These are phyloP conservation scores for Serendipita indica DNA, from an alignment of 768 basidiomycete species.

Conservation along the genomic window DNA sequence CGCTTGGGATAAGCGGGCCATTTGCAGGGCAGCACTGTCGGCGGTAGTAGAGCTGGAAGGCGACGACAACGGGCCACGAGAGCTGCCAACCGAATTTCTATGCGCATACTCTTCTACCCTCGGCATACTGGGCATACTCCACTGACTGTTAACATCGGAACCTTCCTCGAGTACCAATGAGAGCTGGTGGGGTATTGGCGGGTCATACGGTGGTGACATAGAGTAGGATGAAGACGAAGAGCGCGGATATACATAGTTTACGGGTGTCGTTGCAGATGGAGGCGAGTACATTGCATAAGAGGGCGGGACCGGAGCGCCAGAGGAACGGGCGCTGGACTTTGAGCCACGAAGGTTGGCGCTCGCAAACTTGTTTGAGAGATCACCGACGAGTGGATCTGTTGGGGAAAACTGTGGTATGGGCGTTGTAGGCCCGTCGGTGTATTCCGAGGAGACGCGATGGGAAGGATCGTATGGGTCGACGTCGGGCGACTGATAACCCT, in stretches of 20 bases:
- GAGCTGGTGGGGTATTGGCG: neutral
- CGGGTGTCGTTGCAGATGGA: neutral
- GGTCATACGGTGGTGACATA: neutral
- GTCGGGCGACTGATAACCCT: neutral
- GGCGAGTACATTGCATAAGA: neutral
- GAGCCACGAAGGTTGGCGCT: neutral
- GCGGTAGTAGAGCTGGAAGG: neutral
- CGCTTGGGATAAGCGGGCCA: constrained; percentile 25
- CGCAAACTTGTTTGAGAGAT: neutral
- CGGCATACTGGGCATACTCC: constrained; percentile 9
- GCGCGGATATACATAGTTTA: neutral
- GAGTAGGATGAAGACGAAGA: neutral
- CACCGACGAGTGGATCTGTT: neutral
- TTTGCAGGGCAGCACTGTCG: constrained; percentile 16
- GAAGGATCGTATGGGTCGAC: neutral
- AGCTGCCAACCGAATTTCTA: neutral
- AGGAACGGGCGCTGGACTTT: neutral
- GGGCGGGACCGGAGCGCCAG: neutral
- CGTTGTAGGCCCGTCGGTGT: neutral
- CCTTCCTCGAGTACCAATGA: constrained; percentile 1
- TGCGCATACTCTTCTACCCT: neutral
- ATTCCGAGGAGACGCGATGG: neutral
- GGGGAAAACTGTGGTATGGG: neutral
- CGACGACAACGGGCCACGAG: neutral
- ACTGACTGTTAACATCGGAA: neutral